These are phyloP conservation scores for Diaporthe sp. DNA, from an alignment of 2,329 filamentous ascomycete genomes.

Conservation along the genomic window DNA sequence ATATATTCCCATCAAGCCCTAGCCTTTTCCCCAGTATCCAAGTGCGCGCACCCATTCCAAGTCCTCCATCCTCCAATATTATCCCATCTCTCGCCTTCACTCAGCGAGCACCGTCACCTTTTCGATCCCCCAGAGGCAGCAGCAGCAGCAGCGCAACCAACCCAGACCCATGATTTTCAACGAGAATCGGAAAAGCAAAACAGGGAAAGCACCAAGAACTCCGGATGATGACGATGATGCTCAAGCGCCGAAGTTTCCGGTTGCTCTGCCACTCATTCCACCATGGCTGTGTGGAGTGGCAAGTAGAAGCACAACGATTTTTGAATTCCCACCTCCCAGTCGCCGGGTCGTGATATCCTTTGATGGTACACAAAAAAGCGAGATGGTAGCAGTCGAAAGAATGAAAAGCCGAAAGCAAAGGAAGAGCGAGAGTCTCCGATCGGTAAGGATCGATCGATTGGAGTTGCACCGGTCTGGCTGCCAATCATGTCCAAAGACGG, in stretches of 20 bases:
- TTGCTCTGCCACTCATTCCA: not conserved
- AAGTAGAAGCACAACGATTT: not conserved
- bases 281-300: not conserved
- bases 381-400: not conserved
- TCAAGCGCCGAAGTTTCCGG: not conserved
- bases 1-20: not conserved
- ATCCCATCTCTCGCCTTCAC: not conserved
- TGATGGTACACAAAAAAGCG: slow-evolving; percentile 7
- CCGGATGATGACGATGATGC: slow-evolving; percentile 27
- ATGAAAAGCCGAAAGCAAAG: not conserved
- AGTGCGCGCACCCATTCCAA: slow-evolving; percentile 1
- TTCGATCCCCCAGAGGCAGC: not conserved
- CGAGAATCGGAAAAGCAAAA: not conserved
- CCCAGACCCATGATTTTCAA: not conserved
- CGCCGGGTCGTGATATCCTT: not conserved
- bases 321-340: not conserved
- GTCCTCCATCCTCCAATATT: not conserved
- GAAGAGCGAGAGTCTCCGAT: not conserved
- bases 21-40: not conserved
- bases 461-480: not conserved
- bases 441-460: not conserved
- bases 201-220: slow-evolving; percentile 18
- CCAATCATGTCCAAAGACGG: not conserved
- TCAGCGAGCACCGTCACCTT: not conserved
- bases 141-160: not conserved